phyloP scores from a whole-genome alignment of 768 basidiomycete genomes.

The Amanita phalloides region DNA sequence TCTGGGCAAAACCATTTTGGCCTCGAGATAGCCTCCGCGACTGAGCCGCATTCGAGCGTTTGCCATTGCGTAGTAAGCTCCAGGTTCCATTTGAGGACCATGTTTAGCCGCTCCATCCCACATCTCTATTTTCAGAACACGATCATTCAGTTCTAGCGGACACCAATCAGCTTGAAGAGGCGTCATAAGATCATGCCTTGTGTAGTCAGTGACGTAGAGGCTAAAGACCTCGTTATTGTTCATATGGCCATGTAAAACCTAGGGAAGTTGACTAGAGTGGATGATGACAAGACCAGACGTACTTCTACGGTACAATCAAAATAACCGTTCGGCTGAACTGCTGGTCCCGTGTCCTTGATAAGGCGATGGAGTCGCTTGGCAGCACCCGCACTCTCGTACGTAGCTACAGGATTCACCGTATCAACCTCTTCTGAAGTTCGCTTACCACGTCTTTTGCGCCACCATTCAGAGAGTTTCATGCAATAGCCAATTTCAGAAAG shows the following conservation, averaged over 20 bases:
- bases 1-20: conserved; percentile 39
- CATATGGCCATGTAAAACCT: conserved; percentile 39
- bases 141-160: conserved; percentile 28
- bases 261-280: background rate
- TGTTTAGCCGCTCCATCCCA: conserved; percentile 40
- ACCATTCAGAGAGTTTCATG: conserved; percentile 36
- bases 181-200: conserved; percentile 24
- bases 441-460: conserved; percentile 24
- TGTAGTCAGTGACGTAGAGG: conserved; percentile 62
- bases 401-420: conserved; percentile 1
- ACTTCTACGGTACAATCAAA: conserved; percentile 62
- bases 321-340: conserved; percentile 33
- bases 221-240: conserved; percentile 28
- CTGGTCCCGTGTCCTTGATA: conserved; percentile 38
- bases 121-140: conserved; percentile 44
- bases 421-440: conserved; percentile 1
- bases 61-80: conserved; percentile 40
- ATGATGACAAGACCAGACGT: conserved; percentile 7
- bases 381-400: conserved; percentile 6
- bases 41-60: conserved; percentile 38
- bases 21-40: conserved; percentile 34
- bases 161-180: conserved; percentile 35
- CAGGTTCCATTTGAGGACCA: conserved; percentile 32
- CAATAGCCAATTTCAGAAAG: conserved; percentile 33
- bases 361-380: conserved; percentile 30